Conservation (phyloP, 2,329 filamentous ascomycete genomes). For the Moelleriella libera region DNA sequence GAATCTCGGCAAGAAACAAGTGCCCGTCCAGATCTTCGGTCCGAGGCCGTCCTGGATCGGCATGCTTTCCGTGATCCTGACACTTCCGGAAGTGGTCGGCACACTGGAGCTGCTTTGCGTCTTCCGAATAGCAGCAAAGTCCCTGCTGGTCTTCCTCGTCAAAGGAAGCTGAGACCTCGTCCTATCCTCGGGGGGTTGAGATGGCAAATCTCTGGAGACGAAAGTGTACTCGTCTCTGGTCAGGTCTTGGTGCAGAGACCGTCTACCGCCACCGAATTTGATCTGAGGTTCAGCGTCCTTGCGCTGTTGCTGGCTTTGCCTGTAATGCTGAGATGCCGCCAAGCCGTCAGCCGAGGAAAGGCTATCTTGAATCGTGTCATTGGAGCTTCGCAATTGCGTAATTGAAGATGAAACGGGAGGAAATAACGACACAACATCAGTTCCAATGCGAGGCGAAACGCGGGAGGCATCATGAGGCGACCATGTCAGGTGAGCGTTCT, state of each 20-base stretch:
- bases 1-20: slow-evolving; percentile 52
- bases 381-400: slow-evolving; percentile 29
- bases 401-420: slow-evolving; percentile 21
- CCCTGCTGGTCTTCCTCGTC: slow-evolving; percentile 15
- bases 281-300: slow-evolving; percentile 18
- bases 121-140: slow-evolving; percentile 13
- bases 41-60: slow-evolving; percentile 46
- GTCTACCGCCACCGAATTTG: slow-evolving; percentile 22
- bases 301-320: slow-evolving; percentile 24
- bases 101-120: slow-evolving; percentile 12
- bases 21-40: slow-evolving; percentile 57
- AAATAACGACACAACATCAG: slow-evolving; percentile 33
- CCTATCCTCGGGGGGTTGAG: slow-evolving; percentile 18
- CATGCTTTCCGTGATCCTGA: slow-evolving; percentile 24
- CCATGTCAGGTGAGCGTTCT: slow-evolving; percentile 23
- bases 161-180: slow-evolving; percentile 22
- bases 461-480: slow-evolving; percentile 34
- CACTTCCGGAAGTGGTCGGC: slow-evolving; percentile 14
- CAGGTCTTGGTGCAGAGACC: slow-evolving; percentile 24
- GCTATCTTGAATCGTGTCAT: slow-evolving; percentile 29
- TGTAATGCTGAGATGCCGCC: slow-evolving; percentile 30
- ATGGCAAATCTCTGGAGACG: slow-evolving; percentile 23
- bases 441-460: slow-evolving; percentile 21
- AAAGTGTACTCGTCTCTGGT: slow-evolving; percentile 30
- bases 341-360: slow-evolving; percentile 21